Conservation (phyloP, 345 rosid species). For the Hypericum perforatum region DNA sequence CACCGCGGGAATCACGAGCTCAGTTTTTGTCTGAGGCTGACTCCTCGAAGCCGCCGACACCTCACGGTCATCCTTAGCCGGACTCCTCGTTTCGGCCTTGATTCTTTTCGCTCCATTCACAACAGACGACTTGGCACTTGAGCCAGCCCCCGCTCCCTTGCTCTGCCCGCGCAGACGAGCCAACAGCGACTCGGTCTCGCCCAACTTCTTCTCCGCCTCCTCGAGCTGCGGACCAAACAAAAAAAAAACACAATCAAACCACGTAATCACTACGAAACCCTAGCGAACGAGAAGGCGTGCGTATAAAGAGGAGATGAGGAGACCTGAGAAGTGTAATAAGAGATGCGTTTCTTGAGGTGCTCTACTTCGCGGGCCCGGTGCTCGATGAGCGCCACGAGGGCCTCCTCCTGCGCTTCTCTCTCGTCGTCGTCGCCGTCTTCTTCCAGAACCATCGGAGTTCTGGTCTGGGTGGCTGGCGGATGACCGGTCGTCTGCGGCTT, state of each 20-base stretch:
- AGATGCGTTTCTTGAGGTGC: constrained; percentile 48
- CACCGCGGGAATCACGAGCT: constrained; percentile 41
- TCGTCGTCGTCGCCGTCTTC: constrained; percentile 17
- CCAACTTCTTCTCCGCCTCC: constrained; percentile 51
- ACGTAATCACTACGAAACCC: not conserved
- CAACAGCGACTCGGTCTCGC: constrained; percentile 44
- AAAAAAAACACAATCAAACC: not conserved
- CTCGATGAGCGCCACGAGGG: constrained; percentile 59
- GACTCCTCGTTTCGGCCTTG: constrained; percentile 24
- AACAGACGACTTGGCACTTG: constrained; percentile 17
- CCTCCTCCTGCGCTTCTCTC: constrained; percentile 56
- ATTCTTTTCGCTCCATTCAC: constrained; percentile 19
- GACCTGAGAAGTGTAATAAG: constrained; percentile 71
- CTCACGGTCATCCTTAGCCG: constrained; percentile 19
- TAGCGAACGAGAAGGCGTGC: too few relatives aligned
- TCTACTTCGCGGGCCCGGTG: constrained; percentile 61
- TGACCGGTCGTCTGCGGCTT: too few relatives aligned
- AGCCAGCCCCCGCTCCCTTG: constrained; percentile 13
- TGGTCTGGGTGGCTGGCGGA: too few relatives aligned
- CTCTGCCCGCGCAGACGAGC: constrained; percentile 41
- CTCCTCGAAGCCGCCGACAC: constrained; percentile 23
- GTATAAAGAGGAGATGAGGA: not conserved
- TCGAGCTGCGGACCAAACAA: constrained; percentile 37
- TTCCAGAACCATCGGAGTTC: too few relatives aligned
- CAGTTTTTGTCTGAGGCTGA: constrained; percentile 26